Evolutionary conservation across 352 stramenopile species (phyloP).

Genomic region (Peronospora belbahrii): DNA sequence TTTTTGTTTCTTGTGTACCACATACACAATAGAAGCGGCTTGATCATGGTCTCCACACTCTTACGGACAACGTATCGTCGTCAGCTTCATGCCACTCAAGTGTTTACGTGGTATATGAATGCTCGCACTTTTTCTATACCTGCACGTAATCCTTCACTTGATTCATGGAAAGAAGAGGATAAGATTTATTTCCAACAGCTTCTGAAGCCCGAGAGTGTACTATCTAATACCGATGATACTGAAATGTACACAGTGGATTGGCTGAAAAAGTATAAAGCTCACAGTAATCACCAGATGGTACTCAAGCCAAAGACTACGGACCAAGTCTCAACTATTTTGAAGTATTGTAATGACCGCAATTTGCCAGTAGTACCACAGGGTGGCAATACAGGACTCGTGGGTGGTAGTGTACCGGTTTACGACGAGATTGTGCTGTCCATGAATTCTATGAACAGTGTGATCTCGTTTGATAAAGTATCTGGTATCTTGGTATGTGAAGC

Average conservation of each 20-base stretch:
- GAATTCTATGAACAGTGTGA: conserved; percentile 87
- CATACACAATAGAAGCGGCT: not conserved
- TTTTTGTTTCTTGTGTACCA: conserved; percentile 17
- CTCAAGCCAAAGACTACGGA: conserved; percentile 83
- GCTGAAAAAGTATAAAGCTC: conserved; percentile 78
- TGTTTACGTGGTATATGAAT: not conserved
- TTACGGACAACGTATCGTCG: conserved; percentile 10
- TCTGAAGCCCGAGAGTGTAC: conserved; percentile 50
- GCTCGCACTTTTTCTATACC: conserved; percentile 25
- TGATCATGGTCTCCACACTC: conserved; percentile 17
- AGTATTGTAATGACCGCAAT: conserved; percentile 87
- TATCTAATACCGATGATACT: conserved; percentile 63
- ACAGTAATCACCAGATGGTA: conserved; percentile 60
- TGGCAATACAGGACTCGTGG: conserved; percentile 96
- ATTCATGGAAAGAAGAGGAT: conserved; percentile 55
- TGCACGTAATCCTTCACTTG: conserved; percentile 35
- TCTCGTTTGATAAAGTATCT: conserved; percentile 85
- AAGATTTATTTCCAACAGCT: conserved; percentile 58
- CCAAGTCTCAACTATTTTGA: conserved; percentile 84
- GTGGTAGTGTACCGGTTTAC: conserved; percentile 84
- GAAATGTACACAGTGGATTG: conserved; percentile 72
- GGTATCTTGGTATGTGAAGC: conserved; percentile 83
- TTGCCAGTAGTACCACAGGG: conserved; percentile 92
- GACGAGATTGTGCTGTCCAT: conserved; percentile 93
- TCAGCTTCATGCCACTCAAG: conserved; percentile 5